Conservation (phyloP, 306 rosid species). For the Quercus bicolor region DNA sequence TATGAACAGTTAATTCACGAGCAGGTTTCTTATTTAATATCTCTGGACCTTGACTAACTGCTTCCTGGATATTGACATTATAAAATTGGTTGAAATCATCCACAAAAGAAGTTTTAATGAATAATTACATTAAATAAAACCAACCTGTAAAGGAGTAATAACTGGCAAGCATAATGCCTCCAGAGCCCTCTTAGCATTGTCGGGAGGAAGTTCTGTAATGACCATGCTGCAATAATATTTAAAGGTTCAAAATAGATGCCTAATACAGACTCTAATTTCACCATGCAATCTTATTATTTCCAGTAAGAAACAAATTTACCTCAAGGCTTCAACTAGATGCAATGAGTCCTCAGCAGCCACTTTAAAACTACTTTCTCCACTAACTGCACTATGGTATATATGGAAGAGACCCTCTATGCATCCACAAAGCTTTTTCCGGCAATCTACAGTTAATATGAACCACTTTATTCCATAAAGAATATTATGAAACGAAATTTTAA, state of each 20-base stretch:
- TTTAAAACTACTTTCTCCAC: conserved; percentile 85
- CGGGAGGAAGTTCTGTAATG: conserved; percentile 88
- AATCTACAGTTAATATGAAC: conserved; percentile 51
- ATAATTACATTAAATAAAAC: conserved; percentile 23
- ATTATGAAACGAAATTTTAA: not conserved
- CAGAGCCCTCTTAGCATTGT: conserved; percentile 81
- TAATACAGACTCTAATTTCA: conserved; percentile 12
- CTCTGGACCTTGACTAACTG: conserved; percentile 82
- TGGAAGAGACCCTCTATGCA: conserved; percentile 90
- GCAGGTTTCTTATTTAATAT: conserved; percentile 66
- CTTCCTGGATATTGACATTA: conserved; percentile 62
- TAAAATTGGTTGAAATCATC: conserved; percentile 19
- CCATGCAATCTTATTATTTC: conserved; percentile 16
- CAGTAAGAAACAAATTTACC: conserved; percentile 41
- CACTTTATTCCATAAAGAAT: conserved; percentile 6
- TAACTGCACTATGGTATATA: conserved; percentile 76
- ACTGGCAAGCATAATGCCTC: conserved; percentile 94
- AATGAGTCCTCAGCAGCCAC: conserved; percentile 91
- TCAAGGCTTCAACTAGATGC: conserved; percentile 94
- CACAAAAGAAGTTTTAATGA: not conserved
- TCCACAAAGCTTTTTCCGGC: conserved; percentile 95
- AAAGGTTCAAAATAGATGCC: conserved; percentile 27
- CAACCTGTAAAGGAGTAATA: conserved; percentile 86
- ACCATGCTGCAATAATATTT: conserved; percentile 61
- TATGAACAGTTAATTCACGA: conserved; percentile 90